Evolutionary conservation across 1,284 basidiomycete species (phyloP).

Genomic region (Fomes fomentarius): DNA sequence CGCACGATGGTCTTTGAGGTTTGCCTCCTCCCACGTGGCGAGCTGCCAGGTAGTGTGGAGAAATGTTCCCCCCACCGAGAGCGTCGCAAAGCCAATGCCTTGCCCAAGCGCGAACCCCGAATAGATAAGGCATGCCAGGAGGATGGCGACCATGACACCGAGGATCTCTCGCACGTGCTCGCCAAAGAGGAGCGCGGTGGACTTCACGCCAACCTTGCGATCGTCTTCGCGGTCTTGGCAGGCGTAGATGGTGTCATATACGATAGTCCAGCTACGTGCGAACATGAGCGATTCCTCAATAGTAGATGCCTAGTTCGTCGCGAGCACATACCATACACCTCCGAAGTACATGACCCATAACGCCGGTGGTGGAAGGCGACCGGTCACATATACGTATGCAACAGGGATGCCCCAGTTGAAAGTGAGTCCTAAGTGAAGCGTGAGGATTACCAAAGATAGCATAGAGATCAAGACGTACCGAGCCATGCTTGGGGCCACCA

Average conservation of each 20-base stretch:
- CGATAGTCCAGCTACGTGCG: constrained; percentile 65
- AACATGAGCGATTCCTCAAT: background rate
- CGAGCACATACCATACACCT: constrained; percentile 39
- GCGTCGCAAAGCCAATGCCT: constrained; percentile 52
- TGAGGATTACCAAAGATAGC: too few relatives aligned
- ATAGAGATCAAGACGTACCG: constrained; percentile 33
- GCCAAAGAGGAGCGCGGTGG: constrained; percentile 61
- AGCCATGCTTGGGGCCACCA: constrained; percentile 75
- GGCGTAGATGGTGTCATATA: constrained; percentile 69
- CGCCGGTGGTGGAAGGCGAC: constrained; percentile 40
- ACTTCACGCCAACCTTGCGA: constrained; percentile 53
- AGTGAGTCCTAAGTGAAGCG: constrained; percentile 19
- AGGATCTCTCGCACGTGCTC: constrained; percentile 59
- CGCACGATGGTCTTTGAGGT: constrained; percentile 58
- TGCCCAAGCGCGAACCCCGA: constrained; percentile 55
- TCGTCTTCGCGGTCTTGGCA: constrained; percentile 60
- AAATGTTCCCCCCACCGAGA: constrained; percentile 56
- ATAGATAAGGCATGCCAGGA: constrained; percentile 50
- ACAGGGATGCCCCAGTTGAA: constrained; percentile 29
- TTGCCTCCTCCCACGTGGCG: constrained; percentile 51
- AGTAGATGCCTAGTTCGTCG: background rate
- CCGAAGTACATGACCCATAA: constrained; percentile 46
- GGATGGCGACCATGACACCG: constrained; percentile 49
- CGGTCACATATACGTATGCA: constrained; percentile 24
- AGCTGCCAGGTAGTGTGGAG: constrained; percentile 62